Conservation (phyloP, 2,329 filamentous ascomycete species). For the Paecilomyces niveus region DNA sequence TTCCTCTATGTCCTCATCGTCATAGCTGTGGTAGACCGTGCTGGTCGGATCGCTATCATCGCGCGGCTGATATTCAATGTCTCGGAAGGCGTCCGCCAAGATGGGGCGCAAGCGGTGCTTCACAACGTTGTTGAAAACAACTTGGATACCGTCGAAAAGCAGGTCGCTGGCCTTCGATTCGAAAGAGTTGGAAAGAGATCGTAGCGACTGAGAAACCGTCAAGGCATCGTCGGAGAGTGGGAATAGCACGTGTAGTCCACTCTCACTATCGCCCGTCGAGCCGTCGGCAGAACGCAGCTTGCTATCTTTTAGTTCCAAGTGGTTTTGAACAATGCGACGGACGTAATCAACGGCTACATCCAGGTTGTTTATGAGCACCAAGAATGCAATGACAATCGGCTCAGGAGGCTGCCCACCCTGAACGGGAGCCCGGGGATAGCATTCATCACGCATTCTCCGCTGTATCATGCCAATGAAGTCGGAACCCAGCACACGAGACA, state of each 20-base stretch:
- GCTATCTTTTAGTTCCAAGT: constrained; percentile 41
- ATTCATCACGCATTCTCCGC: constrained; percentile 94
- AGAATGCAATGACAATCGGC: constrained; percentile 78
- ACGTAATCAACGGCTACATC: constrained; percentile 90
- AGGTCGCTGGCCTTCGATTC: constrained; percentile 72
- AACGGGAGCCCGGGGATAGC: constrained; percentile 72
- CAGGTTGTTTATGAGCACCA: constrained; percentile 91
- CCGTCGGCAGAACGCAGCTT: constrained; percentile 9
- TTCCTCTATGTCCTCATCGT: constrained; percentile 19
- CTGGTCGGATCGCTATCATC: constrained; percentile 39
- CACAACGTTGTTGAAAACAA: constrained; percentile 80
- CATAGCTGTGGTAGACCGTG: constrained; percentile 37
- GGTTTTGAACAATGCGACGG: constrained; percentile 69
- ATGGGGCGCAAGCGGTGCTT: constrained; percentile 79
- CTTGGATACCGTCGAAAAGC: constrained; percentile 73
- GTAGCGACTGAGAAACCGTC: constrained; percentile 62
- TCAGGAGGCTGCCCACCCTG: constrained; percentile 81
- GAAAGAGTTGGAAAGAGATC: constrained; percentile 64
- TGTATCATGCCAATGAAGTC: constrained; percentile 98
- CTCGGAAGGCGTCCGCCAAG: constrained; percentile 80
- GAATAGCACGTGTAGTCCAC: constrained; percentile 58
- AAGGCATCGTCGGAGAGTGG: constrained; percentile 70
- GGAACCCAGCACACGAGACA: constrained; percentile 71
- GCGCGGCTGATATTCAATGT: constrained; percentile 73
- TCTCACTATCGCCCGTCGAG: constrained; percentile 16